A percentile compares a stretch with the other conserved stretches of the same genome.
phyloP scores from a whole-genome alignment of 1,284 basidiomycete species.

The Puccinia triticina region DNA sequence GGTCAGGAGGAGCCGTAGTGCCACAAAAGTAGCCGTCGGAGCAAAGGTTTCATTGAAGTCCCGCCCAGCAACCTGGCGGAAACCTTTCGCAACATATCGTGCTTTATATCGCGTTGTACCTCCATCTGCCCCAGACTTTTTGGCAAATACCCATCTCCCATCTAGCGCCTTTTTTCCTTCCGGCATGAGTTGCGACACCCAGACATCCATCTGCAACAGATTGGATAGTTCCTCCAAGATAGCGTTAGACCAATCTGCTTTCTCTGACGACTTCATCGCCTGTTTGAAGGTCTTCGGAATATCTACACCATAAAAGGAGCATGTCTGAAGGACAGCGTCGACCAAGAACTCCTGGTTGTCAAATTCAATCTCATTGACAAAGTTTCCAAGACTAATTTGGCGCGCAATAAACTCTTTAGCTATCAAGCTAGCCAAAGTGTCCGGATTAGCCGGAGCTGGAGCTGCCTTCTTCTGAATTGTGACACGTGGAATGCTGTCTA shows the following conservation, averaged over 20 bases:
- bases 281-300: not conserved
- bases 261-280: not conserved
- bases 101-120: conserved; percentile 37
- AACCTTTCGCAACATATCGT: conserved; percentile 51
- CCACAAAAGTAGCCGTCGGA: not conserved
- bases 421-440: too few relatives aligned
- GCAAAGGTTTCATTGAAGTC: conserved; percentile 36
- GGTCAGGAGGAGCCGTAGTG: not conserved
- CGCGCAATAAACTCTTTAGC: too few relatives aligned
- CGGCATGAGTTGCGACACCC: not conserved
- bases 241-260: not conserved
- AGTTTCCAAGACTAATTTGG: too few relatives aligned
- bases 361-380: too few relatives aligned
- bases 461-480: too few relatives aligned
- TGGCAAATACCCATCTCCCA: conserved; percentile 41
- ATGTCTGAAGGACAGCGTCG: not conserved
- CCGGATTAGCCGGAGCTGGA: not conserved
- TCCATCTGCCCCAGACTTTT: conserved; percentile 34
- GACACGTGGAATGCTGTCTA: too few relatives aligned
- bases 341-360: not conserved
- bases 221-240: not conserved
- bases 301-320: not conserved
- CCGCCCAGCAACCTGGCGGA: conserved; percentile 41
- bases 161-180: not conserved
- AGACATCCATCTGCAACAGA: not conserved